phyloP scores from a whole-genome alignment of 768 basidiomycete species.

The Heimioporus sp. region DNA sequence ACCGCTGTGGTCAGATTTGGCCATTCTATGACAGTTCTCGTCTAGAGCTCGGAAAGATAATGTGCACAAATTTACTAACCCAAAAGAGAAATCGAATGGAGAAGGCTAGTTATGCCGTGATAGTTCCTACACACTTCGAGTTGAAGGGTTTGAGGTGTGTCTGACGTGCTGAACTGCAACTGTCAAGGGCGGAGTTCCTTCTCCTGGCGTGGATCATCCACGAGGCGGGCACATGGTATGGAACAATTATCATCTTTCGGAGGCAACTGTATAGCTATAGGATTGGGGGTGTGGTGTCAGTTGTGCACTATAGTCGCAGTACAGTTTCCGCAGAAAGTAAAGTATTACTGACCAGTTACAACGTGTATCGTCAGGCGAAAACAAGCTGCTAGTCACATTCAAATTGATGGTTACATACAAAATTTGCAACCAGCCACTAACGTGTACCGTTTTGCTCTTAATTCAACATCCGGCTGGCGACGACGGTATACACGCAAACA shows the following conservation, averaged over 20 bases:
- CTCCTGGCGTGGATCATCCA: conserved; percentile 4
- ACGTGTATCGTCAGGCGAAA: no score
- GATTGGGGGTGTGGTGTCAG: background rate
- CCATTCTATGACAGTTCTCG: conserved; percentile 15
- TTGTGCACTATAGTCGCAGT: no score
- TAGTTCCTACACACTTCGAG: background rate
- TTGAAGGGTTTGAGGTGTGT: background rate
- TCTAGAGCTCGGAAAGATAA: background rate
- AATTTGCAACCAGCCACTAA: background rate
- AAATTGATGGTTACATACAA: no score
- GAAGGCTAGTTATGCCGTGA: background rate
- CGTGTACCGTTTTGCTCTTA: background rate
- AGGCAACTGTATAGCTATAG: background rate
- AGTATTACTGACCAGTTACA: no score
- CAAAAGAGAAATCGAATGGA: background rate
- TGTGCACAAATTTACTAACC: conserved; percentile 10
- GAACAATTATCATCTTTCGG: background rate
- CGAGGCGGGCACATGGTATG: conserved; percentile 21
- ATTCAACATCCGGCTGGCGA: conserved; percentile 26
- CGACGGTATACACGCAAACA: conserved; percentile 40
- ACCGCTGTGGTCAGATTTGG: conserved; percentile 11
- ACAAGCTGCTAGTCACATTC: no score
- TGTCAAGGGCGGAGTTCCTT: background rate
- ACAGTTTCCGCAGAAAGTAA: no score
- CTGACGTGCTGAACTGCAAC: conserved; percentile 2